Evolutionary conservation across 1,284 basidiomycete species (phyloP).

Genomic region (Boletus calvinii): DNA sequence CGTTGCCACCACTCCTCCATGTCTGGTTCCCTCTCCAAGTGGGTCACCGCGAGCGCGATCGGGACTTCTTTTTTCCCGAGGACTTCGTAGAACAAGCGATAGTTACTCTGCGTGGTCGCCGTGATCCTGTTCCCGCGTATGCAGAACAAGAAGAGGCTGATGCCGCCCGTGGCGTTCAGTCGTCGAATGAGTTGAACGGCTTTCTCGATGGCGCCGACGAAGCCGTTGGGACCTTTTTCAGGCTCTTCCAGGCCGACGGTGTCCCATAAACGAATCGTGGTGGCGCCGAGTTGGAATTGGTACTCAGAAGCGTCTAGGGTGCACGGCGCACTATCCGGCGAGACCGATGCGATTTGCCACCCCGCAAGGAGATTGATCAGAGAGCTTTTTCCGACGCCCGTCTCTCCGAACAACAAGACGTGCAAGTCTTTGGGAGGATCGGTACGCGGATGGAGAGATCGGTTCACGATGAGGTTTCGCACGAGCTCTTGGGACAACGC

Average conservation of each 20-base stretch:
- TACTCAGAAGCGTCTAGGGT: constrained; percentile 29
- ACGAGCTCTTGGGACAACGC: constrained; percentile 17
- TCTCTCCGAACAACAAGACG: constrained; percentile 31
- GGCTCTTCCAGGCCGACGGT: constrained; percentile 35
- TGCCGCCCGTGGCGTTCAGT: constrained; percentile 27
- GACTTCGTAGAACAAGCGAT: constrained; percentile 31
- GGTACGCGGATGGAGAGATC: constrained; percentile 19
- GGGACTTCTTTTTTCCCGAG: constrained; percentile 34
- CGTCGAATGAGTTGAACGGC: constrained; percentile 26
- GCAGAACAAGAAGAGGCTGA: constrained; percentile 35
- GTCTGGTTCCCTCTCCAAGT: constrained; percentile 28
- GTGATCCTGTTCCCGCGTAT: constrained; percentile 33
- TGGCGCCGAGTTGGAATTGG: constrained; percentile 22
- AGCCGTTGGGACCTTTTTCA: constrained; percentile 12
- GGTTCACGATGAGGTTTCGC: constrained; percentile 19
- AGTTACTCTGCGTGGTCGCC: constrained; percentile 29
- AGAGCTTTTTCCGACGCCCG: constrained; percentile 36
- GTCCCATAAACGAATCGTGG: constrained; percentile 30
- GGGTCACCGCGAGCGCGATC: constrained; percentile 32
- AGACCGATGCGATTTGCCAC: constrained; percentile 24
- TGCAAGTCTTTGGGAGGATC: constrained; percentile 28
- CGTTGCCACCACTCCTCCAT: constrained; percentile 36
- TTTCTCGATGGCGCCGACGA: constrained; percentile 33
- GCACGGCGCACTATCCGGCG: constrained; percentile 28
- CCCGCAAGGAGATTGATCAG: constrained; percentile 34